These are phyloP conservation scores for Ammopiptanthus mongolicus DNA, from an alignment of 306 rosid genomes.

Conservation along the genomic window DNA sequence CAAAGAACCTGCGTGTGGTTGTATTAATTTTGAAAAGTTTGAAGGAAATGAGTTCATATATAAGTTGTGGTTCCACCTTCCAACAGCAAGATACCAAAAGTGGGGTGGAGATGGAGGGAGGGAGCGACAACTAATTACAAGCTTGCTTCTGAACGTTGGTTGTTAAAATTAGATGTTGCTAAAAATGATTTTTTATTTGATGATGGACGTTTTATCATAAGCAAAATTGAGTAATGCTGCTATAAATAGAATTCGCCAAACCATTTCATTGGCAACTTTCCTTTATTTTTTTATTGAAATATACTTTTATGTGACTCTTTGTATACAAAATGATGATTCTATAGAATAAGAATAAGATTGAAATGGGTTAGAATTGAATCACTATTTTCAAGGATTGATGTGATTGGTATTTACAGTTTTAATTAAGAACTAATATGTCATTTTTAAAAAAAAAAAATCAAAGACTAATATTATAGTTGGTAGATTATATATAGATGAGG, in stretches of 20 bases:
- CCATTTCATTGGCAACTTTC: too few relatives aligned
- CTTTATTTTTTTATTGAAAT: too few relatives aligned
- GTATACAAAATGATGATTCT: too few relatives aligned
- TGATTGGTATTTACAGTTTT: too few relatives aligned
- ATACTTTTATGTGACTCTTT: too few relatives aligned
- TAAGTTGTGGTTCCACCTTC: not conserved
- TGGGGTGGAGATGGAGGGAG: constrained; percentile 3
- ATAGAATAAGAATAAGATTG: too few relatives aligned
- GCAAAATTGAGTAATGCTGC: not conserved
- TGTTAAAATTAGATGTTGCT: constrained; percentile 10
- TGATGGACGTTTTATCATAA: not conserved
- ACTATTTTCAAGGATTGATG: too few relatives aligned
- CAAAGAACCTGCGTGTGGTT: not conserved
- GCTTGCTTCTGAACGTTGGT: not conserved
- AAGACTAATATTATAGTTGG: too few relatives aligned
- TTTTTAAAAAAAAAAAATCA: too few relatives aligned
- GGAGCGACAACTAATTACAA: not conserved
- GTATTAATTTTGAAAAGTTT: not conserved
- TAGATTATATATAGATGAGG: too few relatives aligned
- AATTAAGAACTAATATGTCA: too few relatives aligned
- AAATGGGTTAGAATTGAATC: too few relatives aligned
- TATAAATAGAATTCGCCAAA: constrained; percentile 1
- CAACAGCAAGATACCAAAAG: not conserved
- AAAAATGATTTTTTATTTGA: not conserved
- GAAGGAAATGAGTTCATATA: not conserved